Conservation (phyloP, 768 basidiomycete genomes). For the Trametes cinnabarina region DNA sequence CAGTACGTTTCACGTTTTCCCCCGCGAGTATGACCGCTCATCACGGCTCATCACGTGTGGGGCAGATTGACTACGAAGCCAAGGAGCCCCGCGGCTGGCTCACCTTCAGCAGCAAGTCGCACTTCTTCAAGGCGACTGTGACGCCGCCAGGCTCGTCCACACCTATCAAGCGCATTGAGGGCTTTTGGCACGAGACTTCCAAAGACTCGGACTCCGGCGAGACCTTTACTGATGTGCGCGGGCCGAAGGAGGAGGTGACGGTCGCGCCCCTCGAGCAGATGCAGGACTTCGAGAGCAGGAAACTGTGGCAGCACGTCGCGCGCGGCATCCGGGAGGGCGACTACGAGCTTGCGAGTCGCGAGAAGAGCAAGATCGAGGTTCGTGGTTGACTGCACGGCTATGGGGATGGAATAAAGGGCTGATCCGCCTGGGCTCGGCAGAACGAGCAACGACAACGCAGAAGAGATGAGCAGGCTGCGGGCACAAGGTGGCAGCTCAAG, state of each 20-base stretch:
- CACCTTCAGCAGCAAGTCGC: constrained; percentile 70
- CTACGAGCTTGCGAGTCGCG: constrained; percentile 84
- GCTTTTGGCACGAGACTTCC: constrained; percentile 74
- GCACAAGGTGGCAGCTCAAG: constrained; percentile 69
- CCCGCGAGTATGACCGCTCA: background rate
- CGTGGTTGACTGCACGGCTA: constrained; percentile 12
- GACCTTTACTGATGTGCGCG: constrained; percentile 74
- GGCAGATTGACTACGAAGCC: constrained; percentile 86
- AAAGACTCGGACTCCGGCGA: constrained; percentile 48
- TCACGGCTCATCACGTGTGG: background rate
- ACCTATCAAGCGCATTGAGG: constrained; percentile 61
- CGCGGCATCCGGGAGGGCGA: constrained; percentile 90
- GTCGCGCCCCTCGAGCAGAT: constrained; percentile 60
- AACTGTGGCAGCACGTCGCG: constrained; percentile 81
- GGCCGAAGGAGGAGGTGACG: constrained; percentile 71
- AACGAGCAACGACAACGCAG: constrained; percentile 90
- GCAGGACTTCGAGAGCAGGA: constrained; percentile 84
- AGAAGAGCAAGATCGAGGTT: constrained; percentile 92
- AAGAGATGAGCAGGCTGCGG: constrained; percentile 75
- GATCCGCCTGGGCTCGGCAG: constrained; percentile 36
- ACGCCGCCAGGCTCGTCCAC: constrained; percentile 43
- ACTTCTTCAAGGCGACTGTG: constrained; percentile 86
- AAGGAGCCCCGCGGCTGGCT: constrained; percentile 87
- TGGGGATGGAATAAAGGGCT: no score
- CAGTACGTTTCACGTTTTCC: constrained; percentile 35